Evolutionary conservation across 208 protist genomes (phyloP).

Genomic region (Crithidia sp.): DNA sequence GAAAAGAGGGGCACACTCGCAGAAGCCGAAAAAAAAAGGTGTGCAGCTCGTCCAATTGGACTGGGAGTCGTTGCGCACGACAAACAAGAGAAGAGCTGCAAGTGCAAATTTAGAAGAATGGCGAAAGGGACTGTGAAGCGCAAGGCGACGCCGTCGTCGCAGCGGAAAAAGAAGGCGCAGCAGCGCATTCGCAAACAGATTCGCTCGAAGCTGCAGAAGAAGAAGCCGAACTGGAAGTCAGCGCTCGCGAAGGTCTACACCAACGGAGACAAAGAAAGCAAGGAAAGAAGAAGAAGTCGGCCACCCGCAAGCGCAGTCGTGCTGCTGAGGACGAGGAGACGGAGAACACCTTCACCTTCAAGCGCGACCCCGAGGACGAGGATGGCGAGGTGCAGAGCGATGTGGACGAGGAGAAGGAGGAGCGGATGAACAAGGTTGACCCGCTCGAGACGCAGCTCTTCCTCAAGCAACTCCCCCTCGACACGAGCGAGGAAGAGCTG

Average conservation of each 20-base stretch:
- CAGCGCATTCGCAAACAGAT: conserved; percentile 92
- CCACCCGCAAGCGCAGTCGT: conserved; percentile 51
- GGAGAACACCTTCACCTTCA: conserved; percentile 46
- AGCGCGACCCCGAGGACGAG: conserved; percentile 43
- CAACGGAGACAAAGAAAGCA: conserved; percentile 14
- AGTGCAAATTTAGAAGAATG: conserved; percentile 36
- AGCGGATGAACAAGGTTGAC: conserved; percentile 84
- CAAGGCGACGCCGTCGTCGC: conserved; percentile 82
- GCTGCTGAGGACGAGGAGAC: conserved; percentile 31
- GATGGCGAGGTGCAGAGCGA: conserved; percentile 88
- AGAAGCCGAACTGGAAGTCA: conserved; percentile 78
- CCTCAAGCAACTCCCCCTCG: conserved; percentile 84
- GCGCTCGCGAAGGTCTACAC: conserved; percentile 78
- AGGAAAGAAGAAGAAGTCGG: conserved; percentile 41
- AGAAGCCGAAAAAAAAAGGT: no score
- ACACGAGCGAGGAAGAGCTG: conserved; percentile 86
- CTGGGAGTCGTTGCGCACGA: neutral
- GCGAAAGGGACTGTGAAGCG: conserved; percentile 75
- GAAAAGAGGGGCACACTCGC: no score
- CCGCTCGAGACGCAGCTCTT: conserved; percentile 91
- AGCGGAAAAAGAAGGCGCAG: conserved; percentile 87
- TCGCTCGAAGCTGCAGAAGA: conserved; percentile 70
- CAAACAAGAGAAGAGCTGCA: neutral
- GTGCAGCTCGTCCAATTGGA: no score
- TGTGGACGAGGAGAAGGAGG: conserved; percentile 89